Base-by-base conservation (phyloP, 306 rosid species). In the Amphicarpaea edgeworthii region DNA sequence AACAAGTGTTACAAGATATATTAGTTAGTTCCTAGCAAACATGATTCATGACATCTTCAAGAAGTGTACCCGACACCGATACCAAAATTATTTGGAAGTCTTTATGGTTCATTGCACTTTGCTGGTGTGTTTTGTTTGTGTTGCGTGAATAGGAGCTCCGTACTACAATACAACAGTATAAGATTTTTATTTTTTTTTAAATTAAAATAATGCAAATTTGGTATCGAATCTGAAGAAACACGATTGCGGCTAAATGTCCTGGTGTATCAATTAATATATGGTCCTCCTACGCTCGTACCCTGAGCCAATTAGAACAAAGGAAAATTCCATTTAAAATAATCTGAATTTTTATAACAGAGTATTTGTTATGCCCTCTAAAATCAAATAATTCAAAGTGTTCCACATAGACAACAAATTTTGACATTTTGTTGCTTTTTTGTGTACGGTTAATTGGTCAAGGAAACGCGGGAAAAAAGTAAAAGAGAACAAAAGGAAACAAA, bases 41-140 rank as follows among this genome's bases (percentile, higher is more conserved):
- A 28, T 28, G 32, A n/a, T n/a, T 21, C 37, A 23, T 55, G 15
- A 55, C 12, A 11, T 24, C 34, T 23, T 58, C 40, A 58, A 58
- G 5, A 58, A 58, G 65, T 59, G 5, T 59, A 28, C 32, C 66
- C 66, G 66, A 59, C 66, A 59, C 12, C 42, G 66, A 59, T 59
- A 59, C 66, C 66, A 7, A 59, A 59, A 59, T 30, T 28, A 59
- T 28, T 59, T 59, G 66, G 41, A 59, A 14, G 21, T 59, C 12
- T 59, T 59, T 28, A 30, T 59, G 66, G 42, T 59, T 59, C 66
- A 63, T 63, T 38, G 69, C 28, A 37, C 50, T 64, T 40, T 64
- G 70, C 11, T 11, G 71, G 42, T 41, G 37, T 8, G 9, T 17
- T 46, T 68, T 68, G 59, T 47, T 46, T 14, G 49, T 8, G 73